Evolutionary conservation across 2,329 filamentous ascomycete species (phyloP).

Genomic region (Metarhizium brunneum): DNA sequence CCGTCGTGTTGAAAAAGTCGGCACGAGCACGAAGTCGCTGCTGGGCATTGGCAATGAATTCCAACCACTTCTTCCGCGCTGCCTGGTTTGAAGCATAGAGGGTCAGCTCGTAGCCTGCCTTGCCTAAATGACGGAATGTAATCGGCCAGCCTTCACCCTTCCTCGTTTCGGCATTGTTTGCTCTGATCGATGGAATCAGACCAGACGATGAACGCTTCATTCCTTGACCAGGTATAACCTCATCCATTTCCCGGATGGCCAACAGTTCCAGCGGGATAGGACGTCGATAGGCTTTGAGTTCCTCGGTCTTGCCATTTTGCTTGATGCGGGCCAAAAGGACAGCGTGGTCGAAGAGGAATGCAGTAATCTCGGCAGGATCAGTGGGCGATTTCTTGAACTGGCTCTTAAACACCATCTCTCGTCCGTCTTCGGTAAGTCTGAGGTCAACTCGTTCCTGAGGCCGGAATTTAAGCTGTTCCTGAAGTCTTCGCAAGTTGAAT

Average conservation of each 20-base stretch:
- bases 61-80: constrained; percentile 91
- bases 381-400: constrained; percentile 86
- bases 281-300: constrained; percentile 86
- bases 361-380: constrained; percentile 82
- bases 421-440: constrained; percentile 85
- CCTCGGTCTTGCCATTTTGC: constrained; percentile 84
- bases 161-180: constrained; percentile 42
- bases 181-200: constrained; percentile 52
- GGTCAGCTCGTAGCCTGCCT: constrained; percentile 87
- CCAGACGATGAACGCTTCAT: constrained; percentile 84
- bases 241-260: constrained; percentile 94
- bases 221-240: constrained; percentile 74
- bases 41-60: constrained; percentile 88
- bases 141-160: constrained; percentile 78
- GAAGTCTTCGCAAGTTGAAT: constrained; percentile 87
- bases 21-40: constrained; percentile 77
- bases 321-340: constrained; percentile 87
- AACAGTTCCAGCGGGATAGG: constrained; percentile 91
- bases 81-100: constrained; percentile 80
- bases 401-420: constrained; percentile 90
- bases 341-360: constrained; percentile 93
- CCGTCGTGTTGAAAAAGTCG: constrained; percentile 75
- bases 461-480: constrained; percentile 84
- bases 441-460: constrained; percentile 87
- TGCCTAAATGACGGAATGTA: constrained; percentile 91